Percentiles rank a stretch among this genome's conserved stretches.
These are phyloP conservation scores for Alternaria angustiovoidea DNA, from an alignment of 2,329 filamentous ascomycete genomes.

Conservation along the genomic window DNA sequence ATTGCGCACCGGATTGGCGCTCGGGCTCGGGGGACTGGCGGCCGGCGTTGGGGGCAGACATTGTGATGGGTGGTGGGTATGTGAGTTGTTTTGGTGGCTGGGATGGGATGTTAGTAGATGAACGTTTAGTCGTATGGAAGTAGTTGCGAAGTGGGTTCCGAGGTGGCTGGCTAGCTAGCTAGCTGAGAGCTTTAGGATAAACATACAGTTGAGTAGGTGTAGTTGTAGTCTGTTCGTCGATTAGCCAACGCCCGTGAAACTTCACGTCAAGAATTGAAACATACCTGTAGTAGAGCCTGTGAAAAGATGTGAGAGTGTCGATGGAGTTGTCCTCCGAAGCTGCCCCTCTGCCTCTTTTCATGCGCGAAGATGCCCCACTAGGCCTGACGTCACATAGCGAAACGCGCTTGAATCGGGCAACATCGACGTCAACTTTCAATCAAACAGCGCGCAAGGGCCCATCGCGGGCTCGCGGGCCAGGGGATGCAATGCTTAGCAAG, in stretches of 20 bases:
- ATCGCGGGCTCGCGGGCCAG: slow-evolving; percentile 10
- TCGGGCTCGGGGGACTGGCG: slow-evolving; percentile 81
- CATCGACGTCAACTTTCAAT: slow-evolving; percentile 37
- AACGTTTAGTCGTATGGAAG: background rate
- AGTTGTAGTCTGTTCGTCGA: background rate
- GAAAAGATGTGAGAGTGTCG: background rate
- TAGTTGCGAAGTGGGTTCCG: background rate
- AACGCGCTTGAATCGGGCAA: slow-evolving; percentile 26
- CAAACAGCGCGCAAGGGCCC: slow-evolving; percentile 13
- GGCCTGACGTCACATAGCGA: slow-evolving; percentile 34
- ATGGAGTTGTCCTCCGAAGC: slow-evolving; percentile 2
- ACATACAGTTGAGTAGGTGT: background rate
- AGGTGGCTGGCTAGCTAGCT: background rate
- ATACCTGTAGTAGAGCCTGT: slow-evolving; percentile 6
- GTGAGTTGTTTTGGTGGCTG: background rate
- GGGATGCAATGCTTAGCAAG: slow-evolving; percentile 14
- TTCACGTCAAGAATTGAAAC: background rate
- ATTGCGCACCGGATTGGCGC: slow-evolving; percentile 70
- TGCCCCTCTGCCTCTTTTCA: slow-evolving; percentile 16
- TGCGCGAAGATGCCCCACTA: slow-evolving; percentile 28
- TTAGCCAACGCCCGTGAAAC: background rate
- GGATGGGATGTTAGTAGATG: background rate
- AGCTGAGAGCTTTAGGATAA: background rate
- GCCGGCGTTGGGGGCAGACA: slow-evolving; percentile 72
- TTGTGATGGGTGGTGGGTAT: slow-evolving; percentile 41